Base-by-base conservation (phyloP, 75 land plant species). In the Pinus taeda region DNA sequence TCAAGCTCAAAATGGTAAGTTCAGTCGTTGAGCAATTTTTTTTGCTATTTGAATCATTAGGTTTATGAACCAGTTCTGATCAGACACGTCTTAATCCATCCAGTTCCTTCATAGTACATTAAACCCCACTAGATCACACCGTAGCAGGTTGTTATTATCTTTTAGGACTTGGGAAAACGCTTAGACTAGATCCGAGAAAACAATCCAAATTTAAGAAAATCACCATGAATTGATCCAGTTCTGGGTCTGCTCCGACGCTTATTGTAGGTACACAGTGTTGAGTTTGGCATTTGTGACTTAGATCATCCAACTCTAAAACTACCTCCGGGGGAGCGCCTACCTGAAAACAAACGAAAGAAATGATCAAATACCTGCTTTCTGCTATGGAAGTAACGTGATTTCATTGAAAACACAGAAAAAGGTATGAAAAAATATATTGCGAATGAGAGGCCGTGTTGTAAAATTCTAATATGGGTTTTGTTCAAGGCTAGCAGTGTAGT, bases 201-300 rank as follows among this genome's bases (percentile, higher is more conserved):
- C 7, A 13, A 18, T 5, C 57, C 42, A 17, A 73, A 45, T 26
- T 26, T 21, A 45, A 12, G 33, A 11, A 37, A 59, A 58, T 37
- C 57, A 95, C 97, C 97, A 96, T 96, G 86, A 96, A 90, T 53
- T 90, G 91, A 77, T 96, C 99, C 9, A 96, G 99, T 74, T 94
- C 97, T 20, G 97, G 97, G 71, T 96, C 93, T 17, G 77, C 81
- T 4, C 90, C 84, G 17, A 69, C 22, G 56, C 49, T 22, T 67
- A 59, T 24, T 0, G 82, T 58, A 9, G 59, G 15, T 15, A 85
- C 67, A 26, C 80, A 76, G 30, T 86, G 85, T n/a, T 82, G 74
- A 20, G 65, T 59, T 64, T 92, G 87, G 36, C 86, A 82, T 39
- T 91, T 91, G 75, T 73, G 81, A 11, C 81, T 79, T 3, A 85